These are phyloP conservation scores for Kuraishia borneana DNA, from an alignment of 805 yeast species.

Conservation along the genomic window DNA sequence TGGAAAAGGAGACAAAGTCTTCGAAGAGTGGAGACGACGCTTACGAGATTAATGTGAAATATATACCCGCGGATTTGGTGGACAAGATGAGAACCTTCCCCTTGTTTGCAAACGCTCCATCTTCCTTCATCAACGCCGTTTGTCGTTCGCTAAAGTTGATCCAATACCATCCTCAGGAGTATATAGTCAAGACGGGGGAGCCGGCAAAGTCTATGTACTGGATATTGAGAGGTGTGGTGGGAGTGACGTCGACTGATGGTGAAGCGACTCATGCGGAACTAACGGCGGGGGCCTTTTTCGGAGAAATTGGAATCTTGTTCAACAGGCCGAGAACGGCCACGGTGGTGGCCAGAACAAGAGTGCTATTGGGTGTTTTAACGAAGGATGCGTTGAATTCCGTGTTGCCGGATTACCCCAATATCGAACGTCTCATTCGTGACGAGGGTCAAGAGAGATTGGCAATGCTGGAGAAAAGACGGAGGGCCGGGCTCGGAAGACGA, in stretches of 20 bases:
- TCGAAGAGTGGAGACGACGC: conserved; percentile 8
- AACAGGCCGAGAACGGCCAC: conserved; percentile 74
- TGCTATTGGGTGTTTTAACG: conserved; percentile 57
- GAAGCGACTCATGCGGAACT: conserved; percentile 66
- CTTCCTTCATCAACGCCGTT: conserved; percentile 46
- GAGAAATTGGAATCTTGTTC: conserved; percentile 69
- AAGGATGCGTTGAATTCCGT: conserved; percentile 50
- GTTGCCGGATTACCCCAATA: conserved; percentile 48
- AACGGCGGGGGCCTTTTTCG: conserved; percentile 60
- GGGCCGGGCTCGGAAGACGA: conserved; percentile 21
- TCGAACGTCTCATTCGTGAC: conserved; percentile 61
- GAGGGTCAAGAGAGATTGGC: conserved; percentile 73
- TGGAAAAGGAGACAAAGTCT: conserved; percentile 11
- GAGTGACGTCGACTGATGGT: conserved; percentile 70
- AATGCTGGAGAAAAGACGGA: conserved; percentile 52
- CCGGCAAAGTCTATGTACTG: conserved; percentile 71
- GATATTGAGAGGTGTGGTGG: conserved; percentile 66
- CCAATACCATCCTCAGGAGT: conserved; percentile 58
- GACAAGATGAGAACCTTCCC: conserved; percentile 47
- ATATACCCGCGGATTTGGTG: conserved; percentile 44
- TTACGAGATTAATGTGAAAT: conserved; percentile 9
- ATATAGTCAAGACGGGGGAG: conserved; percentile 61
- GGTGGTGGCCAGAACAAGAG: conserved; percentile 58
- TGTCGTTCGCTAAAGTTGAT: conserved; percentile 46
- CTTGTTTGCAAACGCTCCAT: conserved; percentile 57